A percentile compares a stretch with the other conserved stretches of the same genome.
phyloP scores from a whole-genome alignment of 2,329 filamentous ascomycete genomes.

The Claviceps pazoutovae region DNA sequence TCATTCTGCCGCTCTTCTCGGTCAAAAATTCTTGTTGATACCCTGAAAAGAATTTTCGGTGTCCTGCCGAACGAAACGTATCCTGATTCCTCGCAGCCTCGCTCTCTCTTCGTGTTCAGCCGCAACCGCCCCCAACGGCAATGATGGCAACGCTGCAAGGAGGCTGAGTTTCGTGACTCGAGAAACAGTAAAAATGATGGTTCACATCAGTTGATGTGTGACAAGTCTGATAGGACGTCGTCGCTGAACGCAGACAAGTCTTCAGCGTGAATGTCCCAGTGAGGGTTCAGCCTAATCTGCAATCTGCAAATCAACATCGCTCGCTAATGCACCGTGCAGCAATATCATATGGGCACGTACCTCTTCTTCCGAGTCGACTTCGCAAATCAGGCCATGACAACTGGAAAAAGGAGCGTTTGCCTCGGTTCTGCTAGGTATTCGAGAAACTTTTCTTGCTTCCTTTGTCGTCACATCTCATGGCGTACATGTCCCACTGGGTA shows the following conservation, averaged over 20 bases:
- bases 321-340: neutral
- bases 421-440: neutral
- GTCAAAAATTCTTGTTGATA: too few species aligned
- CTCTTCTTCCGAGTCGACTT: neutral
- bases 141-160: neutral
- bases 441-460: neutral
- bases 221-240: neutral
- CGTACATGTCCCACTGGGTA: neutral
- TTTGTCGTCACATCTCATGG: neutral
- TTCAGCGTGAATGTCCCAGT: neutral
- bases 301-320: neutral
- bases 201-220: neutral
- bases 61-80: too few species aligned
- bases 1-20: too few species aligned
- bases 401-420: neutral
- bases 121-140: neutral
- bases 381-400: neutral
- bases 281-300: neutral
- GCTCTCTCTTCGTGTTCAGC: too few species aligned
- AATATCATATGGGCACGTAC: neutral
- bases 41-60: too few species aligned
- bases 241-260: neutral
- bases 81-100: too few species aligned
- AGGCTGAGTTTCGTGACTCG: neutral
- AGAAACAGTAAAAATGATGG: neutral